A percentile compares a stretch with the other conserved stretches of the same genome.
Conservation (phyloP, 257 asterid genomes). For the Nicotiana tabacum region DNA sequence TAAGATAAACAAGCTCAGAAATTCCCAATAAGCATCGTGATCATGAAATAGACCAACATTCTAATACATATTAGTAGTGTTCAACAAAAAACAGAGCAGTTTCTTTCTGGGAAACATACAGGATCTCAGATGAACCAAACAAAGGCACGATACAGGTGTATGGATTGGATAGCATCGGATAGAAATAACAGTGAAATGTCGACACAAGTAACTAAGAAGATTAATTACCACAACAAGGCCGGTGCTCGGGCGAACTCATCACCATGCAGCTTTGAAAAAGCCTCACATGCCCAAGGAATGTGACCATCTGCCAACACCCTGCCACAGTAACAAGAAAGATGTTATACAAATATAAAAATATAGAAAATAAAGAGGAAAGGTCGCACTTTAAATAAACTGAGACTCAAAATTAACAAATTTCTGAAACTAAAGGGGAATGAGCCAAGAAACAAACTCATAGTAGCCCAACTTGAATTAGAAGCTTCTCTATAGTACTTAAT, state of each 20-base stretch:
- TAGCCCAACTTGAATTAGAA: background rate
- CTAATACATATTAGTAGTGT: background rate
- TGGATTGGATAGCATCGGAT: background rate
- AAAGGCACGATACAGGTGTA: background rate
- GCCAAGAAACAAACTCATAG: background rate
- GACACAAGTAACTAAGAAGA: conserved; percentile 10
- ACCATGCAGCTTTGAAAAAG: conserved; percentile 73
- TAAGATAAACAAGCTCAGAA: background rate
- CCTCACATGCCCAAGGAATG: conserved; percentile 98
- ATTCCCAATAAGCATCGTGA: background rate
- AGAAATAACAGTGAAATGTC: background rate
- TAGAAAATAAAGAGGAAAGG: background rate
- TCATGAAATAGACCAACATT: background rate
- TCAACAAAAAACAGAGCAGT: background rate
- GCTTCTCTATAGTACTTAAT: background rate
- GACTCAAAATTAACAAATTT: background rate
- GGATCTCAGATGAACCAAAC: background rate
- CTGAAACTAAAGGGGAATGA: background rate
- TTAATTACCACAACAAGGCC: conserved; percentile 64
- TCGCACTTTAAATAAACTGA: background rate
- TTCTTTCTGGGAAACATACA: background rate
- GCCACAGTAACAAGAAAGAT: conserved; percentile 25
- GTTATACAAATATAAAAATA: background rate
- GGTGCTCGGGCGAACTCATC: conserved; percentile 54
- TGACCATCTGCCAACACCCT: conserved; percentile 99